Percentiles rank a stretch among this genome's conserved stretches.
phyloP scores from a whole-genome alignment of 345 rosid genomes.

The Theobroma cacao region DNA sequence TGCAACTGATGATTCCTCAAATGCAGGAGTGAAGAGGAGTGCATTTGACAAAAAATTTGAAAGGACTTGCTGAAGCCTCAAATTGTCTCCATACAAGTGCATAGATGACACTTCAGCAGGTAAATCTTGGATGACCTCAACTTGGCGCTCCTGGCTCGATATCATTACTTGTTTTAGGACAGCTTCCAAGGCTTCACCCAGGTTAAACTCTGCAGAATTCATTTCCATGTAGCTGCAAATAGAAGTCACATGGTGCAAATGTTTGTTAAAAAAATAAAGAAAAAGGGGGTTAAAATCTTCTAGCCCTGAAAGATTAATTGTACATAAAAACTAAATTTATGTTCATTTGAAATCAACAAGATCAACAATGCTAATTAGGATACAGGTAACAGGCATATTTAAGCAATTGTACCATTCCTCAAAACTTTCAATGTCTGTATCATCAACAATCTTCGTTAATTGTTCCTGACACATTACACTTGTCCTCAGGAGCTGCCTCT shows the following conservation, averaged over 20 bases:
- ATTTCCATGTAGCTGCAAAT: constrained; percentile 57
- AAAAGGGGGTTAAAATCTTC: neutral
- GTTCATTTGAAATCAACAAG: neutral
- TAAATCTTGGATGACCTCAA: constrained; percentile 46
- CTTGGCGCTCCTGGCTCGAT: constrained; percentile 50
- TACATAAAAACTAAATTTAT: neutral
- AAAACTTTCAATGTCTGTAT: constrained; percentile 63
- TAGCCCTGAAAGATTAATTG: neutral
- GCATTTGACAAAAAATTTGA: constrained; percentile 59
- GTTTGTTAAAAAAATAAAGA: neutral
- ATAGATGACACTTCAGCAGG: constrained; percentile 52
- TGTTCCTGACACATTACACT: constrained; percentile 63
- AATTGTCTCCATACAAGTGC: constrained; percentile 62
- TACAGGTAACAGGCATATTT: neutral
- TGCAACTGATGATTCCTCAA: constrained; percentile 46
- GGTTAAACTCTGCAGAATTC: constrained; percentile 48
- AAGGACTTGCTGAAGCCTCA: constrained; percentile 83
- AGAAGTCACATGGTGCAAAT: neutral
- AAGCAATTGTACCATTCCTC: constrained; percentile 60
- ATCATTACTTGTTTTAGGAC: constrained; percentile 64
- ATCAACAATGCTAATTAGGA: neutral
- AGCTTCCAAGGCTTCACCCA: constrained; percentile 55
- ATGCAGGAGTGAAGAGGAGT: constrained; percentile 54
- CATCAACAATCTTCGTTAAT: constrained; percentile 54
- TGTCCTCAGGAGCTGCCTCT: constrained; percentile 52